Percentiles rank a stretch among this genome's conserved stretches.
phyloP scores from a whole-genome alignment of 495 filamentous ascomycete genomes.

The Annulohypoxylon bovei region DNA sequence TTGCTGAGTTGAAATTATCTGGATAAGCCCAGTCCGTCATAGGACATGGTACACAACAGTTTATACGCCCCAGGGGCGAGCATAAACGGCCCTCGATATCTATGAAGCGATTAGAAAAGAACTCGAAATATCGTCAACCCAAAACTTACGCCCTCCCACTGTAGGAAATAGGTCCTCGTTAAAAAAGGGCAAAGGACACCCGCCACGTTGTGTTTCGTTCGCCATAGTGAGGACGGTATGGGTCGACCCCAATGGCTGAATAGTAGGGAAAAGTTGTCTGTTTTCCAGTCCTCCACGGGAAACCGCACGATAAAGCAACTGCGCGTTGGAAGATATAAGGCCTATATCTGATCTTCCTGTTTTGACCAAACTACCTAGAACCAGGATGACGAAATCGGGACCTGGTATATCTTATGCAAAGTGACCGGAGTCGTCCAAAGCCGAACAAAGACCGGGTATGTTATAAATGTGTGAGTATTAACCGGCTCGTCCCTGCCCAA shows the following conservation, averaged over 20 bases:
- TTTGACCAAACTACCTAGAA: conserved; percentile 1
- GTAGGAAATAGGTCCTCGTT: conserved; percentile 42
- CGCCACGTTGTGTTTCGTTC: conserved; percentile 39
- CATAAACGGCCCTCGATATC: conserved; percentile 74
- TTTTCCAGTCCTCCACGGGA: neutral
- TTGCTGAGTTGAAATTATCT: conserved; percentile 73
- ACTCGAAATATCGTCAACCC: conserved; percentile 26
- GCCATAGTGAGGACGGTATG: conserved; percentile 42
- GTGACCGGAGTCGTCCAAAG: conserved; percentile 3
- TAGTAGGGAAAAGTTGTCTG: neutral
- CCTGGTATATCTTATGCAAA: neutral
- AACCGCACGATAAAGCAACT: neutral
- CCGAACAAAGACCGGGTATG: conserved; percentile 5
- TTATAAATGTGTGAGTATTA: neutral
- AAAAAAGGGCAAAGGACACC: conserved; percentile 52
- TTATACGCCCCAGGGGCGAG: conserved; percentile 47
- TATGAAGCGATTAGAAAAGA: conserved; percentile 49
- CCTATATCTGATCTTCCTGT: neutral
- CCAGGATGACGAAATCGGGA: neutral
- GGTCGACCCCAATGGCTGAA: neutral
- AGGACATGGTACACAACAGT: conserved; percentile 93
- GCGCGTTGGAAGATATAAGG: neutral
- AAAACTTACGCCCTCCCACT: conserved; percentile 55
- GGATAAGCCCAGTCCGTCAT: conserved; percentile 85
- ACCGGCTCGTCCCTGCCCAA: conserved; percentile 9